A percentile compares a stretch with the other conserved stretches of the same genome.
These are phyloP conservation scores for Exophiala dermatitidis DNA, from an alignment of 2,329 filamentous ascomycete genomes.

Conservation along the genomic window DNA sequence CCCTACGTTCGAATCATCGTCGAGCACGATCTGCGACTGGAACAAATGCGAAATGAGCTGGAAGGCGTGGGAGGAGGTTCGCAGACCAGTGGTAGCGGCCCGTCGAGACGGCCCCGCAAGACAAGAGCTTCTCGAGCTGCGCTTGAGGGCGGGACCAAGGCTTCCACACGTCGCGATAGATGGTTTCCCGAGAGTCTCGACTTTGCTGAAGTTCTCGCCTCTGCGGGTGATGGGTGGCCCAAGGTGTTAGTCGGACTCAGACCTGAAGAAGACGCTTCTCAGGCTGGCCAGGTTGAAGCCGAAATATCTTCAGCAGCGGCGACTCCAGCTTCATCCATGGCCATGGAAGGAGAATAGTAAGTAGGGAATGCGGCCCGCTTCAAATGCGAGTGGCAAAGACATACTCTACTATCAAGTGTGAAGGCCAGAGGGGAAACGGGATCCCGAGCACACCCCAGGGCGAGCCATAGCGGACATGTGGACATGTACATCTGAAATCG, in stretches of 20 bases:
- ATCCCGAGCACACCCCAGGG: too few species aligned
- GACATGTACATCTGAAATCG: too few species aligned
- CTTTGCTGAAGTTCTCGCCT: slow-evolving; percentile 56
- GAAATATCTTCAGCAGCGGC: slow-evolving; percentile 1
- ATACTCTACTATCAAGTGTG: too few species aligned
- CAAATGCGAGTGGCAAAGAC: not conserved
- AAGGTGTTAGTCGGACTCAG: slow-evolving; percentile 22
- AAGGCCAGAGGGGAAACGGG: too few species aligned
- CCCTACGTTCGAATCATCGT: slow-evolving; percentile 87
- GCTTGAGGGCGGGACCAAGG: slow-evolving; percentile 64
- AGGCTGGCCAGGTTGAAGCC: not conserved
- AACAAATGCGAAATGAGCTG: slow-evolving; percentile 57
- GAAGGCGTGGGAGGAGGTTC: slow-evolving; percentile 47
- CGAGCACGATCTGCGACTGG: slow-evolving; percentile 63
- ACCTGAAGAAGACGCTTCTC: too few species aligned
- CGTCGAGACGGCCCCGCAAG: slow-evolving; percentile 54
- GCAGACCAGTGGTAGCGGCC: slow-evolving; percentile 33
- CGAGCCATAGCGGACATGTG: too few species aligned
- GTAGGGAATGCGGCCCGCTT: not conserved
- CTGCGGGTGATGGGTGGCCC: slow-evolving; percentile 44
- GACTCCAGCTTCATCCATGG: slow-evolving; percentile 8
- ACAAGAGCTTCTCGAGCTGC: slow-evolving; percentile 71
- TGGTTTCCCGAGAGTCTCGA: slow-evolving; percentile 63
- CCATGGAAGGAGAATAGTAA: not conserved
- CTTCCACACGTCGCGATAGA: slow-evolving; percentile 59